phyloP scores from a whole-genome alignment of 495 filamentous ascomycete genomes.

The Neurospora tetraspora region DNA sequence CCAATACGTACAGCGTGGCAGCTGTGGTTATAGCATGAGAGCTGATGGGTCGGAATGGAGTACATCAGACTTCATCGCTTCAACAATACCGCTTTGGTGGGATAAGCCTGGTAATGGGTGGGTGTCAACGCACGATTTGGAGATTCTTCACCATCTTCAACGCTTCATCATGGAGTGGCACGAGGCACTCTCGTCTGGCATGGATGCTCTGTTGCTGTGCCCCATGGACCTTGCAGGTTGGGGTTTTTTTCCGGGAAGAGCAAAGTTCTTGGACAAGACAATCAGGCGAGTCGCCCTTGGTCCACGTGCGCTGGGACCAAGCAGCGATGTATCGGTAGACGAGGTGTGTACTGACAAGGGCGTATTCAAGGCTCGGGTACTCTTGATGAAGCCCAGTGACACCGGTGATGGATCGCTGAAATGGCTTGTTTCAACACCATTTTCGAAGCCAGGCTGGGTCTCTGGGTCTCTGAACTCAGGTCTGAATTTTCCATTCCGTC shows the following conservation, averaged over 20 bases:
- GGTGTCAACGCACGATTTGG: background rate
- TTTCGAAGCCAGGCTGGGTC: background rate
- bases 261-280: slow-evolving; percentile 1
- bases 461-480: background rate
- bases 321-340: background rate
- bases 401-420: background rate
- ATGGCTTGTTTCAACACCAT: background rate
- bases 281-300: background rate
- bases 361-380: background rate
- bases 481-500: background rate
- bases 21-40: background rate
- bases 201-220: background rate
- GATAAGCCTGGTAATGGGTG: background rate
- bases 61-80: background rate
- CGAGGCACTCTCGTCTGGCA: background rate
- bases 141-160: background rate
- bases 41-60: background rate
- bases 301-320: background rate
- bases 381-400: background rate
- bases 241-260: background rate
- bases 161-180: slow-evolving; percentile 2
- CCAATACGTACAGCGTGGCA: background rate
- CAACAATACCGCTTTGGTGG: background rate
- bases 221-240: background rate
- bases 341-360: background rate